Conservation (phyloP, 1,139 yeast genomes). For the Nakaseomyces bracarensis region DNA sequence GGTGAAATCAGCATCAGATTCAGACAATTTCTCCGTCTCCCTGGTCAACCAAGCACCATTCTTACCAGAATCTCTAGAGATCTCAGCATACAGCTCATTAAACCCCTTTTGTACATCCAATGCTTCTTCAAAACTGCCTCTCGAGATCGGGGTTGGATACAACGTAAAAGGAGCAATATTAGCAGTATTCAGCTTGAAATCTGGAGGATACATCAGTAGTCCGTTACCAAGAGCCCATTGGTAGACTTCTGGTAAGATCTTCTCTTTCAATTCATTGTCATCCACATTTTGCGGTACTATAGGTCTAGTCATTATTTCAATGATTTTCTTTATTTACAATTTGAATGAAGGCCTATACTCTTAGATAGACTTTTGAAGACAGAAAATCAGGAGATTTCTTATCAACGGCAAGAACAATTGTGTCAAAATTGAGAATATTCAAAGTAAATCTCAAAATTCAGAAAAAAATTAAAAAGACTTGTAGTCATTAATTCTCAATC, state of each 20-base stretch:
- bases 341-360: too few relatives aligned
- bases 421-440: too few relatives aligned
- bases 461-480: too few relatives aligned
- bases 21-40: slow-evolving; percentile 47
- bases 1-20: slow-evolving; percentile 68
- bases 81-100: slow-evolving; percentile 64
- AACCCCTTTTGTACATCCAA: slow-evolving; percentile 56
- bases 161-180: slow-evolving; percentile 78
- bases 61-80: slow-evolving; percentile 42
- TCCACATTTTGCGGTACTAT: slow-evolving; percentile 14
- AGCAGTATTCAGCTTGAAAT: slow-evolving; percentile 38
- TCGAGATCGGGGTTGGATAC: slow-evolving; percentile 85
- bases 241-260: slow-evolving; percentile 40
- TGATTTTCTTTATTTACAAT: not conserved
- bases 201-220: slow-evolving; percentile 64
- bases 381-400: too few relatives aligned
- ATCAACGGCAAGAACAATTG: too few relatives aligned
- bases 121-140: slow-evolving; percentile 56
- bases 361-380: too few relatives aligned
- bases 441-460: too few relatives aligned
- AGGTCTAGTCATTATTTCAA: not conserved
- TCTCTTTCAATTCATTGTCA: slow-evolving; percentile 15
- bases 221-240: slow-evolving; percentile 83
- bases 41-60: slow-evolving; percentile 48
- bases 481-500: too few relatives aligned